These are phyloP conservation scores for Chytriomyces hyalinus DNA, from an alignment of 192 early-diverging fungal genomes.

Conservation along the genomic window DNA sequence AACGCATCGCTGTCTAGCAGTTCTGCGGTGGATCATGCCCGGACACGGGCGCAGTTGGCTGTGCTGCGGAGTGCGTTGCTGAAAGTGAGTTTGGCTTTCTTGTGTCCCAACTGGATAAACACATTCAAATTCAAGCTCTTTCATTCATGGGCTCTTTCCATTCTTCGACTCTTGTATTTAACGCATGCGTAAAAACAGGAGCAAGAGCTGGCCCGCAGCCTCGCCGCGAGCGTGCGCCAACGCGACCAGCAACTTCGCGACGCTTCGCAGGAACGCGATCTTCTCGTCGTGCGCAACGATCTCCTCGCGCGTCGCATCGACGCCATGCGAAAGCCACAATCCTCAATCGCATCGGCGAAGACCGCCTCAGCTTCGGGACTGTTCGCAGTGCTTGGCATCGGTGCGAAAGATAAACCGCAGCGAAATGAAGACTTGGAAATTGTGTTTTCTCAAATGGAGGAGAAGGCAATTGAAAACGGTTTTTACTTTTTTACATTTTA, in stretches of 20 bases:
- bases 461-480: slow-evolving; percentile 24
- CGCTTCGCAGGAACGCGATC: slow-evolving; percentile 7
- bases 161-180: not conserved
- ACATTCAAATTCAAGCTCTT: not conserved
- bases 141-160: not conserved
- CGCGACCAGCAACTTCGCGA: not conserved
- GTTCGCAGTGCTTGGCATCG: not conserved
- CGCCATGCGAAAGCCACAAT: not conserved
- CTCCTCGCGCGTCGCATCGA: slow-evolving; percentile 15
- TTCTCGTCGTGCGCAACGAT: not conserved
- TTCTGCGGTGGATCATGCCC: not conserved
- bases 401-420: not conserved
- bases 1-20: not conserved
- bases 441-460: slow-evolving; percentile 20
- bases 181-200: slow-evolving; percentile 1
- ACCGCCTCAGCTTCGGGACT: not conserved
- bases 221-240: not conserved
- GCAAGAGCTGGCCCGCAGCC: slow-evolving; percentile 8
- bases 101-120: not conserved
- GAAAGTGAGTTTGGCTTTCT: not conserved
- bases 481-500: too few species aligned
- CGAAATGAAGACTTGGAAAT: slow-evolving; percentile 8
- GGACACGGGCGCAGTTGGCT: slow-evolving; percentile 13
- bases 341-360: not conserved
- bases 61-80: slow-evolving; percentile 17